phyloP scores from a whole-genome alignment of 345 rosid species.

The Camelina hispida region DNA sequence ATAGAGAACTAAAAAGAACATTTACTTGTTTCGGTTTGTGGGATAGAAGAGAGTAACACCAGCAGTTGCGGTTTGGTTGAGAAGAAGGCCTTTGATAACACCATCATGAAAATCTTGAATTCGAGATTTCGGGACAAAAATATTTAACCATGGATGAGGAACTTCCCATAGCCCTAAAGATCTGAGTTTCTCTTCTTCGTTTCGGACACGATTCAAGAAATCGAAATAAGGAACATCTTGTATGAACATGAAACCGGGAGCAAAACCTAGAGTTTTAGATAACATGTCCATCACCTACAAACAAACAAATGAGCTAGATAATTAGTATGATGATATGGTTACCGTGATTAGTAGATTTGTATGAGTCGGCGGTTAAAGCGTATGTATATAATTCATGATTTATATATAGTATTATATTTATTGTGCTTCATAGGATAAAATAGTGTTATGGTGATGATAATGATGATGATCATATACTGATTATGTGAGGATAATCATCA shows the following conservation, averaged over 20 bases:
- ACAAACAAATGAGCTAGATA: neutral
- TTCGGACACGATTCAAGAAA: slow-evolving; percentile 77
- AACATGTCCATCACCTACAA: slow-evolving; percentile 51
- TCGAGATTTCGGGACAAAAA: slow-evolving; percentile 76
- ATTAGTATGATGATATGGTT: neutral
- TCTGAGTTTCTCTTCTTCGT: slow-evolving; percentile 67
- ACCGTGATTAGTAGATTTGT: neutral
- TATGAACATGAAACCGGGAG: slow-evolving; percentile 46
- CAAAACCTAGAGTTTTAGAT: slow-evolving; percentile 41
- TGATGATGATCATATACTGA: neutral
- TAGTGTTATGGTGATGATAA: neutral
- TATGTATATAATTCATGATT: neutral
- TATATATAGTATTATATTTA: neutral
- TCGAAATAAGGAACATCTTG: slow-evolving; percentile 58
- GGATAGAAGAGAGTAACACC: slow-evolving; percentile 83
- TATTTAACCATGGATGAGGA: slow-evolving; percentile 97
- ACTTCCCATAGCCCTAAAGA: slow-evolving; percentile 84
- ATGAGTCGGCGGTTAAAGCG: neutral
- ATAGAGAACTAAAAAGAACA: neutral
- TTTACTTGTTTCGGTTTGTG: slow-evolving; percentile 76
- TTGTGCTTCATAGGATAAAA: neutral
- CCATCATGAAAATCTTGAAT: slow-evolving; percentile 67
- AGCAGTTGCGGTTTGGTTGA: slow-evolving; percentile 63
- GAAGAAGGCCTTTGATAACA: slow-evolving; percentile 69
- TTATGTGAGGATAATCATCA: neutral